A percentile compares a stretch with the other conserved stretches of the same genome.
Evolutionary conservation across 345 rosid genomes (phyloP).

Genomic region (Dipteronia dyeriana): DNA sequence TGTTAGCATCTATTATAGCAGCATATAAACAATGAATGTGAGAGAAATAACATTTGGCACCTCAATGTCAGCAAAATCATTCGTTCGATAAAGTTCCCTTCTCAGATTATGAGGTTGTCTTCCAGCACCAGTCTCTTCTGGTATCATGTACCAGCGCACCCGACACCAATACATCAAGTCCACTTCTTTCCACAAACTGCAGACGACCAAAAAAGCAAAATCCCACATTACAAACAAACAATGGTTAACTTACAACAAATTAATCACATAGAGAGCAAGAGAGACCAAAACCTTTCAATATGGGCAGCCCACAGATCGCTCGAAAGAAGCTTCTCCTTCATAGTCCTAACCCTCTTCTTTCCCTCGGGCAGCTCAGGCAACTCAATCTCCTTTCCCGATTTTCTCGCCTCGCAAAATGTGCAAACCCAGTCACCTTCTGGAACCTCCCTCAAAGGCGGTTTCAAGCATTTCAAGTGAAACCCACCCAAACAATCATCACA

Average conservation of each 20-base stretch:
- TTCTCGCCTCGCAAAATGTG: conserved; percentile 58
- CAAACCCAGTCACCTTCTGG: conserved; percentile 97
- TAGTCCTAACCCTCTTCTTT: conserved; percentile 63
- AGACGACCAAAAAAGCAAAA: conserved; percentile 4
- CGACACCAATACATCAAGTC: conserved; percentile 71
- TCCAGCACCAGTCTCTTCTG: conserved; percentile 88
- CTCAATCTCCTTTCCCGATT: conserved; percentile 49
- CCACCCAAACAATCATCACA: conserved; percentile 92
- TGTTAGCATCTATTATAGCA: neutral
- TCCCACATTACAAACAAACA: neutral
- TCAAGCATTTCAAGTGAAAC: conserved; percentile 89
- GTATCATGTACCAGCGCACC: conserved; percentile 84
- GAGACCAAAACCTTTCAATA: conserved; percentile 62
- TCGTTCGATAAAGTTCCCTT: conserved; percentile 81
- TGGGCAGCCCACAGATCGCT: conserved; percentile 86
- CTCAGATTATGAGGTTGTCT: conserved; percentile 77
- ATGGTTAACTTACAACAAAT: neutral
- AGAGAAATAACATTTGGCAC: conserved; percentile 31
- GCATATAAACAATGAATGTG: neutral
- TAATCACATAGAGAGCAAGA: neutral
- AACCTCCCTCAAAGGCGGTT: conserved; percentile 67
- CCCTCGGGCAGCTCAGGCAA: conserved; percentile 63
- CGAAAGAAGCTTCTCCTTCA: conserved; percentile 87
- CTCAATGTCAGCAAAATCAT: conserved; percentile 84
- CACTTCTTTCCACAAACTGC: conserved; percentile 78